phyloP scores from a whole-genome alignment of 169 alveolate species.

The Babesia ovata region DNA sequence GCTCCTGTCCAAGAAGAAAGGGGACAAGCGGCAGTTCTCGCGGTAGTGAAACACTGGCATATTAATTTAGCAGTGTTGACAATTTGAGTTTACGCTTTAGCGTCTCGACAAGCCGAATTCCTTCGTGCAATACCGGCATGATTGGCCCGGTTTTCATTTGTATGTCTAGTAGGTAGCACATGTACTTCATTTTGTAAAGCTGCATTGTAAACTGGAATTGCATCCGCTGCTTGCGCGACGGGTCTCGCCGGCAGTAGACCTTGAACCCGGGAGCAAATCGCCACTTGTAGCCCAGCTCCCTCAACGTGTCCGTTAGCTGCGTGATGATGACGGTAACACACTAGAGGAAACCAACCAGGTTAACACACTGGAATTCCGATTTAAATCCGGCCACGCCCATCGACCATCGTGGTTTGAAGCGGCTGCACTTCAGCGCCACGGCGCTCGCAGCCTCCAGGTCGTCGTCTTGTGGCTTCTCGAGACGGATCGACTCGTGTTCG shows the following conservation, averaged over 20 bases:
- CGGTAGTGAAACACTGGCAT: constrained; percentile 11
- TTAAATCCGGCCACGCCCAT: constrained; percentile 43
- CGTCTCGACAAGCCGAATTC: not conserved
- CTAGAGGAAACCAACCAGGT: constrained; percentile 14
- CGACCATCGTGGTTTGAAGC: constrained; percentile 32
- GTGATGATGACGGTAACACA: not conserved
- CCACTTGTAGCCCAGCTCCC: constrained; percentile 51
- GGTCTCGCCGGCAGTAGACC: constrained; percentile 15
- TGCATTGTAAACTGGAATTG: constrained; percentile 34
- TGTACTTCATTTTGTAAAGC: constrained; percentile 53
- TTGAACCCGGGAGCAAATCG: constrained; percentile 33
- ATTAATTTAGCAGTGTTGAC: not conserved
- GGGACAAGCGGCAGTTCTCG: constrained; percentile 69
- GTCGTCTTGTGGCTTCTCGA: constrained; percentile 9
- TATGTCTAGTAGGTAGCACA: constrained; percentile 45
- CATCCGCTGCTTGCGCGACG: not conserved
- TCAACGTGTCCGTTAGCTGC: constrained; percentile 32
- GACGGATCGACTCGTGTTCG: not conserved
- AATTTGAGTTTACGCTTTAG: not conserved
- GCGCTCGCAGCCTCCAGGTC: constrained; percentile 24
- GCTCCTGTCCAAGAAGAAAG: constrained; percentile 11
- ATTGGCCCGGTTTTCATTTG: constrained; percentile 29
- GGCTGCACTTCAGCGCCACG: constrained; percentile 23
- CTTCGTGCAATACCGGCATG: constrained; percentile 21
- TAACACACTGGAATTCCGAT: constrained; percentile 54